Base-by-base conservation (phyloP, 2,329 filamentous ascomycete genomes). In the Colletotrichum euphorbiae region DNA sequence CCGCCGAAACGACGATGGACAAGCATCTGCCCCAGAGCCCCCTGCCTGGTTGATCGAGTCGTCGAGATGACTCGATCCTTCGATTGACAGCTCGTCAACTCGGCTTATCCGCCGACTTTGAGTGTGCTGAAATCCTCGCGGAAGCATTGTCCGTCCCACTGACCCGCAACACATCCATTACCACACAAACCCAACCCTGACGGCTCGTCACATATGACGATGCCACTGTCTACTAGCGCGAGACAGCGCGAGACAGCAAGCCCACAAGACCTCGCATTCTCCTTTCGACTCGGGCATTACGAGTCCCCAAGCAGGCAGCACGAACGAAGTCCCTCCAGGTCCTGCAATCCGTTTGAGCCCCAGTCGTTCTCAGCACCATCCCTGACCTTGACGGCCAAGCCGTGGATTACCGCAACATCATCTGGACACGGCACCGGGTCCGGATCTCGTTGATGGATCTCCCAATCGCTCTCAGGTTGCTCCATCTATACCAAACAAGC, bases 1-100 rank as follows among this genome's bases (percentile, higher is more conserved):
- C 63, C 43, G 50, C 59, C 59, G 64, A 67, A 67, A 67, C 59
- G 38, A 67, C 64, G 64, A 59, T 63, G 42, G 56, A 51, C 42
- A 63, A 19, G 59, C n/a, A n/a, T n/a, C n/a, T n/a, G 36, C 50
- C 52, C 36, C 19, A 13, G 36, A 46, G 24, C 21, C 40, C 62
- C 57, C 28, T 56, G 38, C 40, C 38, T 15, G 28, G 12, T 33
- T 48, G 28, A 24, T 33, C 51, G 51, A 55, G 45, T 55, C 42
- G 42, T 56, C 28, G 24, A 52, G 12, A 38, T 38, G 42, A 33
- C 46, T 24, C 57, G 43, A 36, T 33, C 17, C 28, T 43, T n/a
- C 7, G 36, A 42, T 43, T 7, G 5, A 46, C 36, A 21, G 17
- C 24, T 54, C 13, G 15, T 54, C 24, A 15, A 36, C 50, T 48